Evolutionary conservation across 2,329 filamentous ascomycete species (phyloP), one percentile per base, ranked within the genome.

Genomic region (Neoscytalidium dimidiatum): DNA sequence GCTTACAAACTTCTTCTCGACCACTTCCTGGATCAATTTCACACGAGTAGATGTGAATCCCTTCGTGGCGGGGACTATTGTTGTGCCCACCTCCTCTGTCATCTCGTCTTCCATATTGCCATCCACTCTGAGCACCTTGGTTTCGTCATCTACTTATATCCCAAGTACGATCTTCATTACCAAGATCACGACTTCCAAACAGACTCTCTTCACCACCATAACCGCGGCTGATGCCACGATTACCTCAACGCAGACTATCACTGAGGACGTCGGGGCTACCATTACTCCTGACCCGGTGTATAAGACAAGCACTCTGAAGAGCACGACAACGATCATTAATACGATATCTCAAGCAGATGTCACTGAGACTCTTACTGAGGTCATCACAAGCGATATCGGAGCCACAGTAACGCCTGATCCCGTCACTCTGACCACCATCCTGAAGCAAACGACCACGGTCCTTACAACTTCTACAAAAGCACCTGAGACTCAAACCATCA

Each of bases 21-120:
- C 71, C 1, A 80, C 74, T 1, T 72, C 74, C 6, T 81, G 78
- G 75, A 81, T 82, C 67, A 76, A 82, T 65, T 78, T 80, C 63
- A 75, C 75, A 2, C 73, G 74, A 41, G 70, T 81, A 17, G 70
- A 74, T 62, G 72, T 74, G 1, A 71, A 74, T 61, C 79, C 79
- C 0, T 82, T 81, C 63, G 67, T 67, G 2, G 71, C 74, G 11
- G 74, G 73, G 0, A 71, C 71, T 23, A 74, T 72, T 17, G 73
- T 73, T 7, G 71, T 71, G 17, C 69, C 75, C 7, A 69, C 71
- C 5, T 71, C 68, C 23, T 68, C 66, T 6, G 68, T 69, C 9
- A 67, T 66, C 0, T 70, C 71, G 7, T 68, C 72, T 0, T 70
- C 72, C 2, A 64, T 69, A 1, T 64, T 68, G 17, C 72, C 73